Conservation (phyloP, 73 alveolate species). For the Tetrahymena elliotti region DNA sequence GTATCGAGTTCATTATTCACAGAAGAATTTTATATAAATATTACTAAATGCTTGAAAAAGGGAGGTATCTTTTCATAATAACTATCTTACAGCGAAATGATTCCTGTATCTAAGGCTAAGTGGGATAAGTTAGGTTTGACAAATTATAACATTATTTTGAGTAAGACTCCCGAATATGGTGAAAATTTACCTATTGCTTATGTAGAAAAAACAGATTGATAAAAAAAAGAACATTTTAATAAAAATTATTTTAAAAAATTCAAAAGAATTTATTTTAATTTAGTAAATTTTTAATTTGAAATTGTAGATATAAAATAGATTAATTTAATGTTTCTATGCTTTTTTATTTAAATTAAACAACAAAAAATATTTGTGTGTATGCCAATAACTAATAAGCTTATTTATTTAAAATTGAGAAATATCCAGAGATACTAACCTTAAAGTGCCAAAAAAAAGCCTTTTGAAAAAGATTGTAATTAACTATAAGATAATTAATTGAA, state of each 20-base stretch:
- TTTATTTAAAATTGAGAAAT: no score
- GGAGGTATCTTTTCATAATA: background rate
- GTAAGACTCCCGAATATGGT: slow-evolving; percentile 9
- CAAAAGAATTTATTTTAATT: no score
- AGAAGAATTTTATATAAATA: background rate
- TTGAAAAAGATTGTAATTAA: background rate
- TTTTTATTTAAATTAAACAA: no score
- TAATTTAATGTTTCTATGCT: no score
- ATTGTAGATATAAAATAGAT: no score
- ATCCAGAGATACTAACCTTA: no score
- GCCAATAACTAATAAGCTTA: no score
- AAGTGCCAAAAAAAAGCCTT: background rate
- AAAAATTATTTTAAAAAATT: background rate
- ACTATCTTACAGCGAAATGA: background rate
- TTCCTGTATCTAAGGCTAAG: background rate
- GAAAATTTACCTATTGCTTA: slow-evolving; percentile 2
- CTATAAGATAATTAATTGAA: background rate
- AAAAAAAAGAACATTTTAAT: background rate
- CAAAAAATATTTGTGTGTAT: no score
- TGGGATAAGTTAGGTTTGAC: background rate
- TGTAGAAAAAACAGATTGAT: background rate
- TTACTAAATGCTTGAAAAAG: background rate
- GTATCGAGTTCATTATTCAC: slow-evolving; percentile 1
- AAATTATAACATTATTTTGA: background rate
- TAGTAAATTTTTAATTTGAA: no score